Percentiles rank a stretch among this genome's conserved stretches.
phyloP scores from a whole-genome alignment of 2,329 filamentous ascomycete genomes.

The Penicillium carneum region DNA sequence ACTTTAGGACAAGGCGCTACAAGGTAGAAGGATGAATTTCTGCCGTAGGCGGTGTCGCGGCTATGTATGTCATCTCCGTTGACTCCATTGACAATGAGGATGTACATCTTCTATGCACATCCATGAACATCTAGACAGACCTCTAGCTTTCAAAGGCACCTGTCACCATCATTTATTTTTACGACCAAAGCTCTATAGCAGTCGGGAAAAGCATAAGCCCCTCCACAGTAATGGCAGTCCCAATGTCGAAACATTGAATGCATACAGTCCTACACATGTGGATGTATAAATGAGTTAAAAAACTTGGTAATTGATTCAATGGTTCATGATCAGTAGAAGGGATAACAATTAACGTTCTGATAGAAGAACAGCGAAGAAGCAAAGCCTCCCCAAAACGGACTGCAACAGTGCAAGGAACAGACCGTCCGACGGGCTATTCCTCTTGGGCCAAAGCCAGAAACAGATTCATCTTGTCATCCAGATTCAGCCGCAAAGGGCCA shows the following conservation, averaged over 20 bases:
- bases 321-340: background rate
- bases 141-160: background rate
- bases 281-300: background rate
- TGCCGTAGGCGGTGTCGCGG: conserved; percentile 33
- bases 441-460: background rate
- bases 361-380: background rate
- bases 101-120: too few species aligned
- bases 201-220: background rate
- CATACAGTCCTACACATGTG: background rate
- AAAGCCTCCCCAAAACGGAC: background rate
- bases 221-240: background rate
- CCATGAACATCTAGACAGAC: too few species aligned
- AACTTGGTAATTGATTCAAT: background rate
- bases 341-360: background rate
- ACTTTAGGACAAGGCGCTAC: conserved; percentile 11
- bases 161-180: background rate
- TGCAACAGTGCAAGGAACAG: background rate
- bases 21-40: conserved; percentile 26
- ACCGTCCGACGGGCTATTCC: background rate
- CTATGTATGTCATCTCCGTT: background rate
- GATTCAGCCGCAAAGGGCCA: background rate
- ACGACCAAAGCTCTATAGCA: background rate
- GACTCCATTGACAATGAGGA: background rate
- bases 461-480: background rate
- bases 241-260: background rate